Evolutionary conservation across 2,329 filamentous ascomycete genomes (phyloP), one percentile per base, ranked within the genome.

Genomic region (Teratosphaeria destructans): DNA sequence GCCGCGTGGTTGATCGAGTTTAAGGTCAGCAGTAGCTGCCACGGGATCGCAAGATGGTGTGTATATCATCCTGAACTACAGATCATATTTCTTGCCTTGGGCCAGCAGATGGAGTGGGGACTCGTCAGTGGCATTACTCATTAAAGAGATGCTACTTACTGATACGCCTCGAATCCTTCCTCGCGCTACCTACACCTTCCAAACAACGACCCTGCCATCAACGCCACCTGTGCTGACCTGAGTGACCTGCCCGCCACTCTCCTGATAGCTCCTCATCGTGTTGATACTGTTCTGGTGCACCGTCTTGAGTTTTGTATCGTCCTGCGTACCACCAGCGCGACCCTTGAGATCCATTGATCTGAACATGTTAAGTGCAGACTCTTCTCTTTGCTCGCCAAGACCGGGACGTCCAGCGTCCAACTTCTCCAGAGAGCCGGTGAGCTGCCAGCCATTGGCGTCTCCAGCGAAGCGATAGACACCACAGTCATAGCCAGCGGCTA

Each of bases 321-420:
- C 91, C 72, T 90, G 90, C 11, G 54, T 55, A 12, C 57, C 57
- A 34, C 66, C 64, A 59, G 81, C 79, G 77, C 95, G 95, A 63
- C 94, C 94, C 81, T 94, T 96, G 65, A 99, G 81, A 75, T 99
- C 94, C 94, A 99, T 97, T 79, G 96, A 92, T 70, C 86, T 85
- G 79, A 99, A 99, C 90, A 97, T 96, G 76, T 97, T 96, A 73
- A 96, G 79, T 27, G 94, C 94, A 65, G 89, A 94, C 74, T 97
- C 94, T 76, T 97, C 94, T 35, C 88, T 82, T 59, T 84, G 82
- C 60, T 82, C 85, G 2, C 62, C 62, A 27, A 57, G 32, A n/a
- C 61, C 62, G 19, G 64, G 66, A 16, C 64, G 59, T 34, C 62
- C 65, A 2, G 64, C 64, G 75, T 77, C 59, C 80, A 73, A 52